These are phyloP conservation scores for Talaromyces pinophilus DNA, from an alignment of 2,329 filamentous ascomycete genomes.

Conservation along the genomic window DNA sequence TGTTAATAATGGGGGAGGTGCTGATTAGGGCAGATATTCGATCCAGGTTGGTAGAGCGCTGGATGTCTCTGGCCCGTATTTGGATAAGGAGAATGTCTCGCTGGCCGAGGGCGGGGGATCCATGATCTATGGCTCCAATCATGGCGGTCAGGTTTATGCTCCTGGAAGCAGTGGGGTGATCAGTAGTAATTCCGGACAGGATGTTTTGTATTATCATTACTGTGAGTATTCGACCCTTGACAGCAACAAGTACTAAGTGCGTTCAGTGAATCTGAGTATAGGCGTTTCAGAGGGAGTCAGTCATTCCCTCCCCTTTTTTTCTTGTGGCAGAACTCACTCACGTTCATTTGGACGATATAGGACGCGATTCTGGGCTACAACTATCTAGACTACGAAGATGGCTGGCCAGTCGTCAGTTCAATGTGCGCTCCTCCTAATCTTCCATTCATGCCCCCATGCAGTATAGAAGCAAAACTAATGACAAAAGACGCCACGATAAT, in stretches of 20 bases:
- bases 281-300: constrained; percentile 33
- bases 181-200: constrained; percentile 29
- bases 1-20: neutral
- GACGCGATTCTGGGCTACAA: constrained; percentile 42
- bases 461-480: neutral
- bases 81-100: constrained; percentile 32
- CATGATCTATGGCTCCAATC: constrained; percentile 42
- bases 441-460: neutral
- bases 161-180: constrained; percentile 42
- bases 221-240: constrained; percentile 26
- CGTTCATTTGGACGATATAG: constrained; percentile 26
- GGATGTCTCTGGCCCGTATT: constrained; percentile 37
- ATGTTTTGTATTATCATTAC: constrained; percentile 46
- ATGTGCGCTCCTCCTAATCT: neutral
- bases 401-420: constrained; percentile 36
- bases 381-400: constrained; percentile 39
- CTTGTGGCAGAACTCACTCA: constrained; percentile 18
- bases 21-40: constrained; percentile 30
- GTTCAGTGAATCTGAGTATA: constrained; percentile 36
- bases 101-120: constrained; percentile 39
- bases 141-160: constrained; percentile 39
- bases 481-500: neutral
- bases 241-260: neutral
- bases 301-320: neutral
- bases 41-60: constrained; percentile 41